Conservation (phyloP, 371 early-diverging fungal genomes). For the Rozella allomycis region DNA sequence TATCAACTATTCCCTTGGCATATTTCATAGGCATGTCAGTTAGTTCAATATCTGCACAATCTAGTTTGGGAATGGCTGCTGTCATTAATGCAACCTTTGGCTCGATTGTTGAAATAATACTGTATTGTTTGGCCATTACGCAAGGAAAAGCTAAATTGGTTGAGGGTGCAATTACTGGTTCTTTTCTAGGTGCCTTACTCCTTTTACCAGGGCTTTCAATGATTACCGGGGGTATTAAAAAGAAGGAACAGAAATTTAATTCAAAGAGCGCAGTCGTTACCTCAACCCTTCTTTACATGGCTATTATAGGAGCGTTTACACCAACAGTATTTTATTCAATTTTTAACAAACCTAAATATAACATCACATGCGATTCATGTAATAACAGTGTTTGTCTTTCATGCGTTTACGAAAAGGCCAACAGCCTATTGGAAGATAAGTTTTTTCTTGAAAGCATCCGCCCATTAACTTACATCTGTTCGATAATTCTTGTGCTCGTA, state of each 20-base stretch:
- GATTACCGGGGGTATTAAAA: slow-evolving; percentile 70
- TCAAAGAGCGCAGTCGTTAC: slow-evolving; percentile 80
- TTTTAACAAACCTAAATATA: slow-evolving; percentile 36
- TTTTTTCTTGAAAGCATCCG: slow-evolving; percentile 55
- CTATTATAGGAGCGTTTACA: slow-evolving; percentile 72
- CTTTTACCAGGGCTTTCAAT: slow-evolving; percentile 80
- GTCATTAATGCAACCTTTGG: slow-evolving; percentile 91
- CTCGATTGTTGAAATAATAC: slow-evolving; percentile 77
- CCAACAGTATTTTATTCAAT: slow-evolving; percentile 82
- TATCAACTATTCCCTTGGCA: slow-evolving; percentile 73
- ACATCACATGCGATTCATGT: neutral
- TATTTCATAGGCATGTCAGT: slow-evolving; percentile 89
- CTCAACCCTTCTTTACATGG: slow-evolving; percentile 78
- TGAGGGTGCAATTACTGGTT: slow-evolving; percentile 79
- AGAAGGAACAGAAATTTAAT: slow-evolving; percentile 80
- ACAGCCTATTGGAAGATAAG: slow-evolving; percentile 44
- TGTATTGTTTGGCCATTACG: slow-evolving; percentile 67
- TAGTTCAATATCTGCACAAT: slow-evolving; percentile 48
- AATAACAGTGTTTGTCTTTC: slow-evolving; percentile 16
- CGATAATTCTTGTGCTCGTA: slow-evolving; percentile 52
- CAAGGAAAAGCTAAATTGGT: slow-evolving; percentile 68
- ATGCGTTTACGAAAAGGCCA: slow-evolving; percentile 39
- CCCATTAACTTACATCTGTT: slow-evolving; percentile 73
- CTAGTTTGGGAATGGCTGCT: slow-evolving; percentile 59
- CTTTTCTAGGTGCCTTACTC: slow-evolving; percentile 63